Evolutionary conservation across 352 stramenopile genomes (phyloP), one percentile per base, ranked within the genome.

Genomic region (Globisporangium echinulatum): DNA sequence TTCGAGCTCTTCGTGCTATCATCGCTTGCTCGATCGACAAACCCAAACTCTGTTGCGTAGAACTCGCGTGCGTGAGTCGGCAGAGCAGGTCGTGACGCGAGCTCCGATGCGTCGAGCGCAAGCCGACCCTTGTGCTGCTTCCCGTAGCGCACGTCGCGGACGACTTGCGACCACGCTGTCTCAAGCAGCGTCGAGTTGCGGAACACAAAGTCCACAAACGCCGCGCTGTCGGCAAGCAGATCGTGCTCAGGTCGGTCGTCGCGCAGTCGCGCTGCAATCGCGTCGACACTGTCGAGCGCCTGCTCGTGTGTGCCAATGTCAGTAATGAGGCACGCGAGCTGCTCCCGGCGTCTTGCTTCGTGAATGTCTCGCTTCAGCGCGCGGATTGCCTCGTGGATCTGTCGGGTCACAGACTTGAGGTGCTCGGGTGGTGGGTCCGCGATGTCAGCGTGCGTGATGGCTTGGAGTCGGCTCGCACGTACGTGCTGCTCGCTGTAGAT

Each of bases 181-280:
- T 63, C 64, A 13, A 89, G 58, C 43, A 87, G 5, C 0, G 61
- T 64, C 1, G 75, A 74, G 48, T 89, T 89, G 9, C 62, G 61
- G 39, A 87, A 87, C 15, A 79, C 73, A 49, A 89, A 89, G 49
- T 89, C 61, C 7, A 87, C 79, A 39, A 87, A 87, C 14, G 72
- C 58, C 7, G 63, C 49, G 5, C 81, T 64, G 37, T 87, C 73
- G 1, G 62, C 56, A 4, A 89, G 58, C 25, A 89, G 55, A 54
- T 89, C 74, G 15, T 57, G 46, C 0, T 59, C 73, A 40, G 56
- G 14, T 39, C 54, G 39, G 37, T 62, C 70, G 39, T 85, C 66
- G 7, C 69, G 62, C 14, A 88, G 56, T 0, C 72, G 64, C 9
- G 85, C 64, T 7, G 64, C 72, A 4, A 89, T 59, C 17, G 64